Evolutionary conservation across 441 rosid genomes (phyloP).

Genomic region (Viola pubescens): DNA sequence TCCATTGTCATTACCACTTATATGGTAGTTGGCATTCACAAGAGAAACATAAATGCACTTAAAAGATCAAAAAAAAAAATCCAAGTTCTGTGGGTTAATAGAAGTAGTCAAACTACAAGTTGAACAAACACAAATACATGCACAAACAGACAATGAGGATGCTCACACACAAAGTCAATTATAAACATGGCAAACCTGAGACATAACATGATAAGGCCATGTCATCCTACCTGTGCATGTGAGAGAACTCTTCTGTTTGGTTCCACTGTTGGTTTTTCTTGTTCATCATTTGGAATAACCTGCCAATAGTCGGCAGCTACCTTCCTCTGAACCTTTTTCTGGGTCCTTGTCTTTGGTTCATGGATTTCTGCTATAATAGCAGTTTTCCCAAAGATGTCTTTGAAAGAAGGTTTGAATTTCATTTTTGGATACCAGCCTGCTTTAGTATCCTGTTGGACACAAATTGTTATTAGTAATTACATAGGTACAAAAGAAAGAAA

Average conservation of each 20-base stretch:
- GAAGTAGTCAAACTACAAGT: not conserved
- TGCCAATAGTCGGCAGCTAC: constrained; percentile 79
- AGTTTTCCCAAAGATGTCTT: constrained; percentile 50
- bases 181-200: not conserved
- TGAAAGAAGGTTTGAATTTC: constrained; percentile 65
- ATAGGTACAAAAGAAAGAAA: constrained; percentile 9
- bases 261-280: constrained; percentile 43
- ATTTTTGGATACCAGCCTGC: constrained; percentile 59
- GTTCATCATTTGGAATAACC: constrained; percentile 51
- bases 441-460: constrained; percentile 38
- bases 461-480: constrained; percentile 20
- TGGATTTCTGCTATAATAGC: constrained; percentile 57
- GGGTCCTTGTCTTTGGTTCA: constrained; percentile 30
- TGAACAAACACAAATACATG: constrained; percentile 2
- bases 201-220: constrained; percentile 1
- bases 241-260: constrained; percentile 56
- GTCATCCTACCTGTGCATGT: constrained; percentile 61
- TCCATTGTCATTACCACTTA: too few relatives aligned
- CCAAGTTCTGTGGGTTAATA: too few relatives aligned
- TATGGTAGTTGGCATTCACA: too few relatives aligned
- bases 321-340: constrained; percentile 24
- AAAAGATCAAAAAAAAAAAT: too few relatives aligned
- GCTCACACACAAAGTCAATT: not conserved
- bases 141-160: not conserved
- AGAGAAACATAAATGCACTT: too few relatives aligned